Evolutionary conservation across 1,139 yeast genomes (phyloP).

Genomic region (Debaryomyces sp.): DNA sequence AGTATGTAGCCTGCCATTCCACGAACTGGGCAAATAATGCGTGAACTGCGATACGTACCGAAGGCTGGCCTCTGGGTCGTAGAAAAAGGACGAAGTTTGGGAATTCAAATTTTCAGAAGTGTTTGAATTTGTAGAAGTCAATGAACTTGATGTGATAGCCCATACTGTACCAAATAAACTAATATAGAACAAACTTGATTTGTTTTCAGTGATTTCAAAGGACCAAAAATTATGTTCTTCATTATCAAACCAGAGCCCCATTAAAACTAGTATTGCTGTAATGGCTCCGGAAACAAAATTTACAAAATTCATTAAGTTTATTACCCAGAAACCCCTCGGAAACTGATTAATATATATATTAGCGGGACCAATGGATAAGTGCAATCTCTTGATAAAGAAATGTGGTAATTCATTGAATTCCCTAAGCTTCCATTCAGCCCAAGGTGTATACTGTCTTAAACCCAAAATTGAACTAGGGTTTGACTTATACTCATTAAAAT

Average conservation of each 20-base stretch:
- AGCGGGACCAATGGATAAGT: slow-evolving; percentile 77
- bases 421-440: slow-evolving; percentile 92
- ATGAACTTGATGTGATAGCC: slow-evolving; percentile 57
- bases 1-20: slow-evolving; percentile 86
- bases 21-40: slow-evolving; percentile 82
- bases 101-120: slow-evolving; percentile 51
- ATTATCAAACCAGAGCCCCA: slow-evolving; percentile 82
- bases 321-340: slow-evolving; percentile 71
- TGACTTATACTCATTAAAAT: slow-evolving; percentile 88
- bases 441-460: slow-evolving; percentile 83
- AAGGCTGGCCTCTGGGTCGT: slow-evolving; percentile 88
- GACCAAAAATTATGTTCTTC: slow-evolving; percentile 78
- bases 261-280: slow-evolving; percentile 80
- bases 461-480: slow-evolving; percentile 86
- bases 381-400: slow-evolving; percentile 76
- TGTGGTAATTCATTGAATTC: slow-evolving; percentile 94
- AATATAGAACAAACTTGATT: slow-evolving; percentile 82
- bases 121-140: slow-evolving; percentile 28
- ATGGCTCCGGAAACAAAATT: slow-evolving; percentile 88
- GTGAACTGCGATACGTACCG: slow-evolving; percentile 81
- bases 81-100: slow-evolving; percentile 44
- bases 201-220: slow-evolving; percentile 81
- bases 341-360: slow-evolving; percentile 85
- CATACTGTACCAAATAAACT: slow-evolving; percentile 83
- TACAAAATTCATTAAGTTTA: slow-evolving; percentile 59